A percentile compares a stretch with the other conserved stretches of the same genome.
phyloP scores from a whole-genome alignment of 768 basidiomycete genomes.

The Phanerodontia chrysosporium region DNA sequence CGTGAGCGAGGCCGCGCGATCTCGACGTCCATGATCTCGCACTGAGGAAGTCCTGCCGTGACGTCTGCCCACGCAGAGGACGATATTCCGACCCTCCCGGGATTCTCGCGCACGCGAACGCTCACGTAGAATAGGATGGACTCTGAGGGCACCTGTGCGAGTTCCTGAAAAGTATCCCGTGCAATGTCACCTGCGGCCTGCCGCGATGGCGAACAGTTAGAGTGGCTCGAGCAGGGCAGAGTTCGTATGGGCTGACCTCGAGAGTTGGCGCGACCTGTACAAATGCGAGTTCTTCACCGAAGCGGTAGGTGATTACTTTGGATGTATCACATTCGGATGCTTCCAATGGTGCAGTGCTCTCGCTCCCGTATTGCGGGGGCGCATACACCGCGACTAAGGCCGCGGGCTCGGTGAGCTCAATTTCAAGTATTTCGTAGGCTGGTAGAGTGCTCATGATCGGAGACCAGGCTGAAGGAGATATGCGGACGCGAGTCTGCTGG shows the following conservation, averaged over 20 bases:
- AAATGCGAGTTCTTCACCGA: not conserved
- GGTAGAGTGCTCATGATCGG: conserved; percentile 15
- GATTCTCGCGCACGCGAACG: conserved; percentile 13
- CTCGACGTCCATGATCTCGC: conserved; percentile 26
- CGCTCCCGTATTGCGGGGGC: conserved; percentile 11
- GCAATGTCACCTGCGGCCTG: conserved; percentile 22
- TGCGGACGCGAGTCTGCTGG: conserved; percentile 11
- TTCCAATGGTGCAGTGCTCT: not conserved
- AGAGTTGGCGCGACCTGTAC: not conserved
- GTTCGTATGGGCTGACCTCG: not conserved
- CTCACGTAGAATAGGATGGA: conserved; percentile 23
- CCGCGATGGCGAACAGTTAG: not conserved
- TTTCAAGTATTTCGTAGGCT: conserved; percentile 21
- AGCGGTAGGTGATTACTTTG: not conserved
- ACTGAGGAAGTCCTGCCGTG: conserved; percentile 15
- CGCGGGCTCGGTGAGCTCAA: conserved; percentile 14
- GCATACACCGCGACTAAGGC: not conserved
- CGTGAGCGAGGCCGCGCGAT: conserved; percentile 7
- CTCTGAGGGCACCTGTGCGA: conserved; percentile 13
- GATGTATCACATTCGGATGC: not conserved
- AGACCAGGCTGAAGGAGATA: conserved; percentile 24
- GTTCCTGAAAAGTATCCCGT: conserved; percentile 17
- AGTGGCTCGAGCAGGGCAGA: not conserved
- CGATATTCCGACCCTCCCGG: conserved; percentile 19
- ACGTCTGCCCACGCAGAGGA: conserved; percentile 24